Evolutionary conservation across 805 yeast genomes (phyloP), one percentile per base, ranked within the genome.

Genomic region (Lachancea dasiensis): DNA sequence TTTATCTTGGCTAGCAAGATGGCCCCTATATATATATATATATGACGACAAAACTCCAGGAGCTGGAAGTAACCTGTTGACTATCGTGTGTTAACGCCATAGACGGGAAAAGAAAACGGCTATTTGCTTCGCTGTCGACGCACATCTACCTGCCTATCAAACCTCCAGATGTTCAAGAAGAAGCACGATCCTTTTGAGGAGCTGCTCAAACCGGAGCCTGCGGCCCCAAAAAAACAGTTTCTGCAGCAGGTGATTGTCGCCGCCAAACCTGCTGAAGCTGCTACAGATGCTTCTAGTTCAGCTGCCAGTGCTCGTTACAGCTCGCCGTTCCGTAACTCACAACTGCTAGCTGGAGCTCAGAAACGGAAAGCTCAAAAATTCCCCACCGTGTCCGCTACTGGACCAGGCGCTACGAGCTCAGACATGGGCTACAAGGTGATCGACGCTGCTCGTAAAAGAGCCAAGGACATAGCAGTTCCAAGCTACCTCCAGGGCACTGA

Each of bases 401-500:
- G 56, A 2, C 48, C 43, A 11, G 50, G 42, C 30, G 45, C 43
- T 17, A 40, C 45, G 24, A 39, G 41, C 9, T 46, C 46, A n/a
- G 50, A 56, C 27, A 22, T 52, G 28, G 63, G 62, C 17, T 57
- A 49, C 37, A 50, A 47, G 10, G 48, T 40, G 13, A 32, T 57
- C 1, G 40, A 37, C 14, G 47, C 45, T 15, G 27, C 40, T 1
- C 35, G 49, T 10, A 49, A 45, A 23, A 40, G 55, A 14, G 58
- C 60, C 3, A 58, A 51, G 40, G 64, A 59, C 39, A 56, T 59
- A 15, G 44, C 45, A 10, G 55, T 59, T 35, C 64, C 64, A 2
- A 20, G 43, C 9, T 49, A 51, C 34, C 34, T 59, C 30, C 41
- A 45, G 16, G 47, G 52, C 13, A 56, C 49, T 36, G 62, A 58